Evolutionary conservation across 2,329 filamentous ascomycete genomes (phyloP).

Genomic region (Fusarium palustre): DNA sequence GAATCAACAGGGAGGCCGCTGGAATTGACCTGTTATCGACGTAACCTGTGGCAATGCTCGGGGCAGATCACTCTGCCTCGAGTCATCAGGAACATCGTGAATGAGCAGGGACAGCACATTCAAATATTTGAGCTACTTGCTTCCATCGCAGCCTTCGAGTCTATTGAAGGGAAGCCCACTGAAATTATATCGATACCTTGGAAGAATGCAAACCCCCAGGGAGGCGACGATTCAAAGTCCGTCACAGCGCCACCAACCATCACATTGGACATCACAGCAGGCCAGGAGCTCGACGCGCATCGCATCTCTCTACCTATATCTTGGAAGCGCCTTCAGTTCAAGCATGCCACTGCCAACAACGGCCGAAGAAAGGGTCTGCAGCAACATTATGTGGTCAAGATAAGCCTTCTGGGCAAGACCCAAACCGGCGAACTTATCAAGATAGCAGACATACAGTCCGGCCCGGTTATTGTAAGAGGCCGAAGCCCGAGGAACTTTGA

Average conservation of each 20-base stretch:
- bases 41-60: slow-evolving; percentile 95
- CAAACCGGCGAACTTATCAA: slow-evolving; percentile 73
- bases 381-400: slow-evolving; percentile 91
- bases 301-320: slow-evolving; percentile 85
- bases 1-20: slow-evolving; percentile 69
- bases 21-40: slow-evolving; percentile 93
- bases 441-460: slow-evolving; percentile 88
- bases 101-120: slow-evolving; percentile 81
- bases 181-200: slow-evolving; percentile 97
- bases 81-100: slow-evolving; percentile 73
- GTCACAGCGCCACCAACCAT: slow-evolving; percentile 65
- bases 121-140: slow-evolving; percentile 83
- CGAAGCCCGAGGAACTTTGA: slow-evolving; percentile 95
- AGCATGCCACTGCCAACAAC: slow-evolving; percentile 96
- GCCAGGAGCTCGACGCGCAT: slow-evolving; percentile 80
- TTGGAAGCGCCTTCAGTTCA: slow-evolving; percentile 95
- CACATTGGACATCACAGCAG: slow-evolving; percentile 65
- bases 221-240: slow-evolving; percentile 62
- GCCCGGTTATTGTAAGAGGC: slow-evolving; percentile 94
- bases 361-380: slow-evolving; percentile 93
- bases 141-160: slow-evolving; percentile 87
- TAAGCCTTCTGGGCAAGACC: slow-evolving; percentile 85
- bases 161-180: slow-evolving; percentile 89
- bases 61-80: slow-evolving; percentile 85
- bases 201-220: slow-evolving; percentile 78